Base-by-base conservation (phyloP, 768 basidiomycete species). In the Candolleomyces aberdarensis region DNA sequence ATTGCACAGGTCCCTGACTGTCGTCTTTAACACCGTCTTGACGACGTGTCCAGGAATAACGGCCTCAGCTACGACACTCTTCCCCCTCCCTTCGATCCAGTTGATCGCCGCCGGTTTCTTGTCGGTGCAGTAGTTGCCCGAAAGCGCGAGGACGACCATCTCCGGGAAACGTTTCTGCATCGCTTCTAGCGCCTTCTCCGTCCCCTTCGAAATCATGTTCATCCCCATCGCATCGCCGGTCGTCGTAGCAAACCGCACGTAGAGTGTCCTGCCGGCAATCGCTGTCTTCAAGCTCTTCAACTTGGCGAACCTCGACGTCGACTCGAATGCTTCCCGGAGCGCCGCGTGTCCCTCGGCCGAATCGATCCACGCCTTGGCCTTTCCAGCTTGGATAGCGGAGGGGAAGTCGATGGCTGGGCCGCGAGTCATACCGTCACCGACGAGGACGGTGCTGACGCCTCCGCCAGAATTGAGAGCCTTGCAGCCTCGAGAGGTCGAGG, bases 141-240 rank as follows among this genome's bases (percentile, higher is more conserved):
- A 36, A 36, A 36, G 36, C 36, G 36, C 91, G 40, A 97, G 83
- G 46, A 94, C 86, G 58, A 86, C 74, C 96, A 98, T 98, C 62
- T 89, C 87, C 2, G 96, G 96, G 79, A 94, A 99, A 67, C 87
- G 74, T 52, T 80, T 79, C 65, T 83, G 80, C 83, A 94, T 81
- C 19, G 80, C 83, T 68, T 90, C 94, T 10, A 99, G 83, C 19
- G 95, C 95, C 75, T 91, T 91, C 78, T 98, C 97, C 8, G 94
- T 95, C 3, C 96, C 97, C 76, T 99, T 99, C 8, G 91, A 92
- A 70, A 98, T 97, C 97, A 98, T 99, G 81, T 99, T 99, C 97
- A 99, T 99, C n/a, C 97, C 97, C 96, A 98, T 99, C 44, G 97
- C 96, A 69, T 98, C 96, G 36, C 96, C 97, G 0, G 97, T 98